Percentiles rank a stretch among this genome's conserved stretches.
Evolutionary conservation across 306 rosid species (phyloP).

Genomic region (Dryas drummondii): DNA sequence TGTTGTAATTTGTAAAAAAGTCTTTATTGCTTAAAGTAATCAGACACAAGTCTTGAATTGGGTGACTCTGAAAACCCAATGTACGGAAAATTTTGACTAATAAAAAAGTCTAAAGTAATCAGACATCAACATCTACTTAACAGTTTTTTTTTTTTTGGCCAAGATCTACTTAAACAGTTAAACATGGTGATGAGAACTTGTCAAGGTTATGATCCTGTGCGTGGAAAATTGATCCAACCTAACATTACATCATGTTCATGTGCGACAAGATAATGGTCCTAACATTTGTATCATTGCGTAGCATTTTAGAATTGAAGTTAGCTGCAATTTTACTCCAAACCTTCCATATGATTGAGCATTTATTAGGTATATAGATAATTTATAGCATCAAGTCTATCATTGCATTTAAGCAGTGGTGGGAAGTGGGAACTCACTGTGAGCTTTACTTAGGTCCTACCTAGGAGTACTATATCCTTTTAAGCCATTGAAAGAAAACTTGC

Average conservation of each 20-base stretch:
- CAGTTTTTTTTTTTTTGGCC: too few species aligned
- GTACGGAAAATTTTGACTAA: background rate
- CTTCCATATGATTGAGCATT: background rate
- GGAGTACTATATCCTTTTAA: too few species aligned
- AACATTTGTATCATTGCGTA: background rate
- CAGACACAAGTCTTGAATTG: background rate
- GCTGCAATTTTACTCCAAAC: slow-evolving; percentile 27
- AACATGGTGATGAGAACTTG: background rate
- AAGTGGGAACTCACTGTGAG: too few species aligned
- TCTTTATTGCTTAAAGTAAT: too few species aligned
- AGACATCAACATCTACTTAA: background rate
- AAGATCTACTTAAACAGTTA: too few species aligned
- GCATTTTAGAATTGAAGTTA: background rate
- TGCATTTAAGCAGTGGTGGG: background rate
- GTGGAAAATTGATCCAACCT: slow-evolving; percentile 13
- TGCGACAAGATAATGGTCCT: background rate
- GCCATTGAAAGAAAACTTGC: too few species aligned
- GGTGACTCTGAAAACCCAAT: background rate
- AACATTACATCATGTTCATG: slow-evolving; percentile 17
- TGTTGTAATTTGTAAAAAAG: background rate
- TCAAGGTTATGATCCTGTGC: slow-evolving; percentile 15
- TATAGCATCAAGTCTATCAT: background rate
- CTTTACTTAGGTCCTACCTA: too few species aligned
- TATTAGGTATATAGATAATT: too few species aligned
- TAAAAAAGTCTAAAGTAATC: background rate